These are phyloP conservation scores for Phytophthora fragariae DNA, from an alignment of 352 stramenopile genomes.

Conservation along the genomic window DNA sequence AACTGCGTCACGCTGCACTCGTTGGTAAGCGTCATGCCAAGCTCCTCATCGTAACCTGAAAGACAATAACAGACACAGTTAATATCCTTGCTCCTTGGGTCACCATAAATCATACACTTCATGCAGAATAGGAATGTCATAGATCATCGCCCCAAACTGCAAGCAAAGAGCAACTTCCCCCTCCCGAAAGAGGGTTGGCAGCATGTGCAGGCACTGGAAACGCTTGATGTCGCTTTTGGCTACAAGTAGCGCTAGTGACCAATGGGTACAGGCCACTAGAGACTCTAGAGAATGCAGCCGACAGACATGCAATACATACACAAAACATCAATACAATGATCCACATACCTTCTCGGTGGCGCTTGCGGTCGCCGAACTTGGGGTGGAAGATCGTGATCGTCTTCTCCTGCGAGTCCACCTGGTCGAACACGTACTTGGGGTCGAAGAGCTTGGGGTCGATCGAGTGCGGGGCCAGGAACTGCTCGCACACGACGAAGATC, in stretches of 20 bases:
- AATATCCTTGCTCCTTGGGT: conserved; percentile 7
- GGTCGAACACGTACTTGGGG: conserved; percentile 98
- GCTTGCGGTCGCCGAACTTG: conserved; percentile 96
- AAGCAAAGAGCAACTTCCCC: conserved; percentile 52
- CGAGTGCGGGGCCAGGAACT: conserved; percentile 96
- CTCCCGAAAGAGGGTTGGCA: conserved; percentile 29
- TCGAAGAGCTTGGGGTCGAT: conserved; percentile 99
- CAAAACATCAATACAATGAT: conserved; percentile 8
- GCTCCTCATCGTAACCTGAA: conserved; percentile 93
- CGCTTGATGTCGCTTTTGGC: conserved; percentile 92
- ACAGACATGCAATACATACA: conserved; percentile 37
- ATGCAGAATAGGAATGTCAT: conserved; percentile 70
- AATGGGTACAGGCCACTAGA: conserved; percentile 82
- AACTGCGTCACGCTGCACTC: conserved; percentile 89
- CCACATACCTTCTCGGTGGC: conserved; percentile 91
- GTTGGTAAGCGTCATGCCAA: conserved; percentile 88
- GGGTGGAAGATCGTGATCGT: conserved; percentile 98
- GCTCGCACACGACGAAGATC: conserved; percentile 99
- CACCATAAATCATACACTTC: conserved; percentile 9
- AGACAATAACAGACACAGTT: conserved; percentile 2
- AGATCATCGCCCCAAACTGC: conserved; percentile 76
- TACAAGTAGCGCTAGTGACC: conserved; percentile 89
- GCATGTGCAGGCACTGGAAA: conserved; percentile 60
- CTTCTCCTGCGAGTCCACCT: conserved; percentile 90
- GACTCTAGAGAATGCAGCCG: conserved; percentile 93